Evolutionary conservation across 2,329 filamentous ascomycete genomes (phyloP), one percentile per base, ranked within the genome.

Genomic region (Graphilbum fragrans): DNA sequence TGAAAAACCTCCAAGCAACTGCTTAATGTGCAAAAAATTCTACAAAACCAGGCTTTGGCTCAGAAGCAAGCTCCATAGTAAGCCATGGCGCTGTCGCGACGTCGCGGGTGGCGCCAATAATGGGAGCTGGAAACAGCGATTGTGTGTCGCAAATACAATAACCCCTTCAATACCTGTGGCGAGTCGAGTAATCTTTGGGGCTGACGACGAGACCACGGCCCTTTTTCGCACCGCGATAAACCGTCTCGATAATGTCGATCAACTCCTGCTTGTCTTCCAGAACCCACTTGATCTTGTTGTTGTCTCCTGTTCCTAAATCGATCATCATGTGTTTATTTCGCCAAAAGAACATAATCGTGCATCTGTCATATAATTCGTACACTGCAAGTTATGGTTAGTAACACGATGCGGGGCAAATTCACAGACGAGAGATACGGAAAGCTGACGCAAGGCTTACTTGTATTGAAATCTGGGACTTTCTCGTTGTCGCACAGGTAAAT

Each of bases 261-360:
- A 98, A 70, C 66, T 98, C 92, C 61, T 96, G 90, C 66, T 98
- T 96, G 58, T 98, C 90, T 63, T 96, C 88, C 41, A 94, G 69
- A 8, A 50, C 47, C 45, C 47, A 51, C 14, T 51, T 50, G 39
- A 51, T 47, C 39, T 51, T 51, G 62, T 98, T 98, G 63, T 98
- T 98, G 66, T 98, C 94, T 50, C 92, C 92, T 2, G 92, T 98
- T 37, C 90, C 90, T 52, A 95, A 87, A 74, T 96, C 90, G 60
- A 84, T 86, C 84, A 93, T 94, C 78, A 96, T 96, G 64, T 95
- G 87, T 61, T 98, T 98, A 61, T 98, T 98, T 47, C 90, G 78
- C 69, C 88, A 94, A 72, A 94, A 94, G 69, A 70, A 53, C 49
- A 54, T 95, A 62, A 96, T 80, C 3, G 92, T 94, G 65, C 88